Evolutionary conservation across 1,284 basidiomycete genomes (phyloP), one percentile per base, ranked within the genome.

Genomic region (Erythrobasidium hasegawianum): DNA sequence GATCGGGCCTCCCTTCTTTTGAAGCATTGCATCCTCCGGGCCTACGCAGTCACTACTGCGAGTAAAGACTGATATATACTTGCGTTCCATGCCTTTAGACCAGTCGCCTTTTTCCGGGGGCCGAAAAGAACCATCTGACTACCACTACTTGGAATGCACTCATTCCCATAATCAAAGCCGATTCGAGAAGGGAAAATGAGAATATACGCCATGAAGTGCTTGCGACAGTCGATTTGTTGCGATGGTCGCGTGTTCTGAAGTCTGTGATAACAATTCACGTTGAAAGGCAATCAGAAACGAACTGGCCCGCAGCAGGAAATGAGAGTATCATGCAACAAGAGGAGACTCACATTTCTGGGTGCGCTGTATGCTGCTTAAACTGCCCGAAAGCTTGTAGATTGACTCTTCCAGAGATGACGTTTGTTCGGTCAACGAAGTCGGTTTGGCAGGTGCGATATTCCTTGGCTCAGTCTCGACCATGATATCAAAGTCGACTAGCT

Each of bases 391-490:
- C 70, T 90, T 85, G 80, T 90, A 95, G 65, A 94, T 87, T 76
- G 89, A 92, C 81, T 97, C 93, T 78, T 97, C 92, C 64, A 97
- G 80, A 13, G 88, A 85, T 64, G 84, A 89, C 22, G 93, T 95
- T 73, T 96, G 92, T 69, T 96, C 92, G 18, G 87, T 81, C 54
- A 97, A 84, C 18, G 78, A 78, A 26, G 75, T 76, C 65, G 78
- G 77, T 79, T 94, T 89, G 2, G 87, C 86, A 9, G 88, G 86
- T 2, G 88, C 82, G 74, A 90, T 87, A 59, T 89, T 82, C 57
- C 93, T 81, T 1, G 93, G 93, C 77, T 97, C 93, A 78, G 95
- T 94, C 77, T 64, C 43, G 24, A 57, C 52, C 68, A 67, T 66
- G 59, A 72, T 73, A 64, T 96, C 93, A 77, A 97, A 95, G 79